These are phyloP conservation scores for Sporothrix humicola DNA, from an alignment of 2,329 filamentous ascomycete genomes.

Conservation along the genomic window DNA sequence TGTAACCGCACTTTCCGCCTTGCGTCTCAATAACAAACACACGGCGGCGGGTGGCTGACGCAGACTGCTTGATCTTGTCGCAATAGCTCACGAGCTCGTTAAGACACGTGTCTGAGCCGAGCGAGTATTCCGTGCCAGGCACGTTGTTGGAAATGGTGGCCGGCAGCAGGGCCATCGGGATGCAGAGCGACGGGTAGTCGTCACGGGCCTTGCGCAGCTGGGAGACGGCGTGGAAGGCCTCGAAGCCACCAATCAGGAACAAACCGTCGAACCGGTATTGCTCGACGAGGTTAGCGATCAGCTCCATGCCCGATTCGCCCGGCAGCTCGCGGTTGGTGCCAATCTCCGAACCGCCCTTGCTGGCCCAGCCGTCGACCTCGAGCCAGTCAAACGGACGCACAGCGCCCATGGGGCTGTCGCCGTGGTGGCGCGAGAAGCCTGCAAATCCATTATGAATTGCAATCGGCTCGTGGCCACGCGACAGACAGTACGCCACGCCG, in stretches of 20 bases:
- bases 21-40: slow-evolving; percentile 99
- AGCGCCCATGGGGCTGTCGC: slow-evolving; percentile 77
- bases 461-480: slow-evolving; percentile 88
- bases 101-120: slow-evolving; percentile 94
- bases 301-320: slow-evolving; percentile 80
- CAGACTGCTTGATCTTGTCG: slow-evolving; percentile 96
- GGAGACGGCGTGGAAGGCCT: slow-evolving; percentile 90
- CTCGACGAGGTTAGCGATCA: slow-evolving; percentile 81
- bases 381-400: slow-evolving; percentile 90
- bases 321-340: slow-evolving; percentile 96
- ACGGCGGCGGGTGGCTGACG: slow-evolving; percentile 87
- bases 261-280: slow-evolving; percentile 88
- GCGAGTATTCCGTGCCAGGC: slow-evolving; percentile 93
- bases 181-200: slow-evolving; percentile 83
- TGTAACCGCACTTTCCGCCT: slow-evolving; percentile 90
- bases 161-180: slow-evolving; percentile 87
- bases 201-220: slow-evolving; percentile 82
- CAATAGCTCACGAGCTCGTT: slow-evolving; percentile 96
- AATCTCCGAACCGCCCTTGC: slow-evolving; percentile 95
- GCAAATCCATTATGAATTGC: slow-evolving; percentile 98
- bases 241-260: slow-evolving; percentile 92
- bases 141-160: slow-evolving; percentile 99
- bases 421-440: slow-evolving; percentile 88
- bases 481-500: slow-evolving; percentile 89
- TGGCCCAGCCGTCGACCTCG: slow-evolving; percentile 93